phyloP scores from a whole-genome alignment of 352 stramenopile species.

The Globisporangium ultimum region DNA sequence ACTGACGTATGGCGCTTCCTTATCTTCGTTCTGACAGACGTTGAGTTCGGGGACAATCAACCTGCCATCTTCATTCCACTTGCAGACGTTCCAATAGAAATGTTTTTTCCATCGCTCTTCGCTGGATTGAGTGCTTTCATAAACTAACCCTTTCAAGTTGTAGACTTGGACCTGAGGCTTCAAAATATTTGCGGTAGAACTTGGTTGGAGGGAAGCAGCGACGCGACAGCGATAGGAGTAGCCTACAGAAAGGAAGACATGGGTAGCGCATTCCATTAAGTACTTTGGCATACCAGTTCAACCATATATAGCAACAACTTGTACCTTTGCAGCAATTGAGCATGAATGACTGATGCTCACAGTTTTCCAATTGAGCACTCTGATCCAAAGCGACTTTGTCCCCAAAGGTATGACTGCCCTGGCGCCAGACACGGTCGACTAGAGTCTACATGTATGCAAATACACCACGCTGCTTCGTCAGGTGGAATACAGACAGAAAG shows the following conservation, averaged over 20 bases:
- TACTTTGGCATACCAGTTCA: neutral
- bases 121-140: conserved; percentile 21
- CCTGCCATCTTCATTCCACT: conserved; percentile 33
- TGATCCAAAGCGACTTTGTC: conserved; percentile 26
- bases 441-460: conserved; percentile 4
- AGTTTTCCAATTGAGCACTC: conserved; percentile 22
- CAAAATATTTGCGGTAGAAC: conserved; percentile 18
- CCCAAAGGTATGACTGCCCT: conserved; percentile 5
- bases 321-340: conserved; percentile 26
- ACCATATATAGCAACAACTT: neutral
- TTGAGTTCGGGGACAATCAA: conserved; percentile 12
- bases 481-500: neutral
- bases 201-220: conserved; percentile 21
- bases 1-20: neutral
- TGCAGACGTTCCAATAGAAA: conserved; percentile 58
- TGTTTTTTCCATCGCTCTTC: conserved; percentile 24
- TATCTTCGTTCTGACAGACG: neutral
- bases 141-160: conserved; percentile 34
- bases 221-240: conserved; percentile 40
- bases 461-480: neutral
- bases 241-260: neutral
- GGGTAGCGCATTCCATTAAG: neutral
- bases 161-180: conserved; percentile 53
- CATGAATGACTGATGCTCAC: conserved; percentile 37
- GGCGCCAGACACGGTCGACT: conserved; percentile 17